Evolutionary conservation across 768 basidiomycete species (phyloP).

Genomic region (Strobilomyces dryophilus): DNA sequence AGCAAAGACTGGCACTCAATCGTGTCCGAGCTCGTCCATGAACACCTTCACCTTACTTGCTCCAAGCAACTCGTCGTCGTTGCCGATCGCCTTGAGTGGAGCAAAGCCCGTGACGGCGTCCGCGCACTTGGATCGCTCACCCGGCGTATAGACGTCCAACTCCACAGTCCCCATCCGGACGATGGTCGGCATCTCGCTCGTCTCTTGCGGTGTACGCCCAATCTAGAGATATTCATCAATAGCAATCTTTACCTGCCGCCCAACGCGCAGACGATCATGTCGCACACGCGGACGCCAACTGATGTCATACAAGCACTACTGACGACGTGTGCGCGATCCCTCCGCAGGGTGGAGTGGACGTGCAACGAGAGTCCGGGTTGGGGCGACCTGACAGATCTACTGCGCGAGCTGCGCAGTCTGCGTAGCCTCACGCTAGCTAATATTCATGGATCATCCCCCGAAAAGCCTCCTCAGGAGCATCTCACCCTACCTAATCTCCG

Average conservation of each 20-base stretch:
- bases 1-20: constrained; percentile 36
- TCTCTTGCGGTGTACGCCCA: constrained; percentile 39
- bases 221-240: constrained; percentile 41
- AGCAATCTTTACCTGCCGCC: constrained; percentile 33
- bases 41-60: constrained; percentile 38
- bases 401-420: constrained; percentile 32
- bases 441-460: constrained; percentile 33
- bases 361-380: constrained; percentile 42
- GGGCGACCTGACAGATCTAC: constrained; percentile 36
- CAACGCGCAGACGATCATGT: constrained; percentile 16
- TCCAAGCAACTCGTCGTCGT: constrained; percentile 32
- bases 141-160: constrained; percentile 40
- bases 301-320: constrained; percentile 35
- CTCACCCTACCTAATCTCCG: constrained; percentile 35
- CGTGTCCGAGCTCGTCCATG: constrained; percentile 36
- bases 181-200: constrained; percentile 28
- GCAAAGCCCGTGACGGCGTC: constrained; percentile 15
- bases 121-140: constrained; percentile 36
- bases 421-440: constrained; percentile 39
- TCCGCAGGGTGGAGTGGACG: constrained; percentile 44
- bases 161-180: constrained; percentile 30
- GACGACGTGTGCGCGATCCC: constrained; percentile 29
- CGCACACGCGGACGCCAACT: constrained; percentile 25
- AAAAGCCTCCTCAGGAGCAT: constrained; percentile 18
- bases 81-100: constrained; percentile 34